A percentile compares a stretch with the other conserved stretches of the same genome.
Conservation (phyloP, 148 eudicot genomes). For the Fagopyrum tataricum region DNA sequence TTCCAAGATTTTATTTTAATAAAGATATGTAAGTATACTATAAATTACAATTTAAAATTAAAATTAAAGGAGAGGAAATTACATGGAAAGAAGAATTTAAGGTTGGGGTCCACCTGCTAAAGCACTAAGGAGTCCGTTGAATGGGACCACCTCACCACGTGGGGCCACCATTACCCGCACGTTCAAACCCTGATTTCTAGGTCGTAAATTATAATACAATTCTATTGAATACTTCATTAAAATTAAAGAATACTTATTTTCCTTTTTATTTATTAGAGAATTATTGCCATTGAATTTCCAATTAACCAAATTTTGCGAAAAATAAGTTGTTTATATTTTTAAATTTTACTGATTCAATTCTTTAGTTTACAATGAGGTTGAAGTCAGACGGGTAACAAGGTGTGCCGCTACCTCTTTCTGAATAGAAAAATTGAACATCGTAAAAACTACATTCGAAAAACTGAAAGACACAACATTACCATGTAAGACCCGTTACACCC, state of each 20-base stretch:
- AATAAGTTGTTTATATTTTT: no score
- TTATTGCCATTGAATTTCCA: no score
- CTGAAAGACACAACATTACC: no score
- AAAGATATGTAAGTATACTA: background rate
- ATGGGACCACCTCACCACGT: conserved; percentile 22
- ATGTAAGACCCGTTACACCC: no score
- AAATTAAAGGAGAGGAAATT: background rate
- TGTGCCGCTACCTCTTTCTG: no score
- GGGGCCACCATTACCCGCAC: conserved; percentile 33
- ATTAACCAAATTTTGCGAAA: no score
- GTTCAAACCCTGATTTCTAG: conserved; percentile 30
- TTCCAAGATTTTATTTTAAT: background rate
- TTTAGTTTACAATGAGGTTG: no score
- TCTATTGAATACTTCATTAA: background rate
- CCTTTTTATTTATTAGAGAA: no score
- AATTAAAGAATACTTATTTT: background rate
- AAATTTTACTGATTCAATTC: no score
- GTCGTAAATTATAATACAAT: background rate
- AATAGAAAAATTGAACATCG: no score
- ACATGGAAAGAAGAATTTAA: background rate
- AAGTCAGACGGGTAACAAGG: no score
- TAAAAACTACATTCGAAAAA: no score
- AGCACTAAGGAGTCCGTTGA: background rate
- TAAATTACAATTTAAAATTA: conserved; percentile 1
- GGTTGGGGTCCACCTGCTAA: background rate